A percentile compares a stretch with the other conserved stretches of the same genome.
Evolutionary conservation across 164 flowering plant genomes (phyloP).

Genomic region (Paratinospora sagittata): DNA sequence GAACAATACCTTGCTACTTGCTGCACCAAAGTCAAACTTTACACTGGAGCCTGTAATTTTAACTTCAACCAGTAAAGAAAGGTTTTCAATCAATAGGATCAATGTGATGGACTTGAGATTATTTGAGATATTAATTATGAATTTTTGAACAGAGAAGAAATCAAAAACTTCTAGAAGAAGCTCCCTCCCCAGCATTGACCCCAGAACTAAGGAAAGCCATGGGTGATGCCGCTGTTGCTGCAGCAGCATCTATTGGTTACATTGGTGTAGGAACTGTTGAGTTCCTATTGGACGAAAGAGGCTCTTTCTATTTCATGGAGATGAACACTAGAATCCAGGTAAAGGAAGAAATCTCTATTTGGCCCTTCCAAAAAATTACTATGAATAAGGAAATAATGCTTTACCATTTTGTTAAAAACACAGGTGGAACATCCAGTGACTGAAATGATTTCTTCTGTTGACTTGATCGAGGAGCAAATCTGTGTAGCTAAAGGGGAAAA

Average conservation of each 20-base stretch:
- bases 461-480: conserved; percentile 97
- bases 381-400: not conserved
- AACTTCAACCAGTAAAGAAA: not conserved
- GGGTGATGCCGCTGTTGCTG: conserved; percentile 99
- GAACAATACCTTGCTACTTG: no score
- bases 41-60: no score
- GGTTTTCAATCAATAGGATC: not conserved
- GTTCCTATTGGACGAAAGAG: conserved; percentile 96
- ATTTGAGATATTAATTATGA: conserved; percentile 8
- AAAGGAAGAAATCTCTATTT: not conserved
- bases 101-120: not conserved
- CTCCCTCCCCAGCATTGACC: conserved; percentile 96
- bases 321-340: conserved; percentile 99
- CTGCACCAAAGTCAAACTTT: no score
- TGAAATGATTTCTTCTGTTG: conserved; percentile 93
- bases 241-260: conserved; percentile 96
- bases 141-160: conserved; percentile 65
- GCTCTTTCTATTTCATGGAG: conserved; percentile 98
- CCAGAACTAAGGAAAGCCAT: conserved; percentile 92
- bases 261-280: conserved; percentile 98
- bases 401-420: conserved; percentile 6
- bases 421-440: conserved; percentile 99
- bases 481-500: conserved; percentile 90
- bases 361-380: not conserved
- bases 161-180: conserved; percentile 96